Base-by-base conservation (phyloP, 495 filamentous ascomycete species). In the Margaritispora aquatica region DNA sequence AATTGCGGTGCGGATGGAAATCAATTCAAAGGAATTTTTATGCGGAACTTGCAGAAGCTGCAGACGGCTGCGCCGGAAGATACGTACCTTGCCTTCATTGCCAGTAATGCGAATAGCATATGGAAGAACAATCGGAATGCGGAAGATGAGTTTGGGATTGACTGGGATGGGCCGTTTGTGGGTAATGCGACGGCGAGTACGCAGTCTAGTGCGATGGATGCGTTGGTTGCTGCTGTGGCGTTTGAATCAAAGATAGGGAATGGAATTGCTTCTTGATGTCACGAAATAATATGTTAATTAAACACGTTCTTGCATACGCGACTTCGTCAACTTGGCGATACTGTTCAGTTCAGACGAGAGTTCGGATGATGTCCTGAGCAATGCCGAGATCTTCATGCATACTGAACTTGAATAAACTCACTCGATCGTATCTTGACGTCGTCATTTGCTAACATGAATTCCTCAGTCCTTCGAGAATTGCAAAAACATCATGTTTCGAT, bases 1-100 rank as follows among this genome's bases (percentile, higher is more conserved):
- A 67, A 79, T 58, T 87, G 84, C 47, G 85, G 81, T 26, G 74
- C 63, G 11, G 80, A 88, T 60, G 84, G 78, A 1, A 71, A 75
- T 10, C 86, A 90, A 69, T 93, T 93, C 80, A 93, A 91, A 72
- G 89, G 88, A 27, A 78, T 89, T 20, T 90, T 91, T 66, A 81
- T 89, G 64, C 80, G 89, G 7, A 90, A 90, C 63, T 71, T 92
- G 46, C 70, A 74, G 24, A 74, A 77, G 27, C 66, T 92, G 58
- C 77, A 88, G 5, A 59, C 68, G 20, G 81, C 70, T 0, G 74
- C 76, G 0, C 81, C 83, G 3, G 66, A 82, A 26, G 71, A 77
- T 10, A 64, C 61, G 19, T 86, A 82, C 60, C 70, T 72, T 55
- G 70, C 68, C 22, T 83, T 85, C 17, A 80, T 92, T 44, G 69